Evolutionary conservation across 2,329 filamentous ascomycete genomes (phyloP).

Genomic region (Hypoxylon sp.): DNA sequence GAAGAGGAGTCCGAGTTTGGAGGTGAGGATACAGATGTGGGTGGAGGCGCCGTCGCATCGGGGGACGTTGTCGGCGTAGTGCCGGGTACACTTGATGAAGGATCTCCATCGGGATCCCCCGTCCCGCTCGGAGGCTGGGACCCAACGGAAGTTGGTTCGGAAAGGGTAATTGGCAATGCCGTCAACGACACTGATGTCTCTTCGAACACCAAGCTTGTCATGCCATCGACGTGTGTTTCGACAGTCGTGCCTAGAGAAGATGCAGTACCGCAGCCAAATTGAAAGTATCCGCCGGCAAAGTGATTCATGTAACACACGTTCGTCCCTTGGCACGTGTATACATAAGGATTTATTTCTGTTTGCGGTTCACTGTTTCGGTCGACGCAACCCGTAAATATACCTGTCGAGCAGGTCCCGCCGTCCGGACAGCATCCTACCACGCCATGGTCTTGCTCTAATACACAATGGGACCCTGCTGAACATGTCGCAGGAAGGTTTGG

Average conservation of each 20-base stretch:
- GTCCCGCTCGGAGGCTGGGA: conserved; percentile 47
- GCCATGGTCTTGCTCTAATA: conserved; percentile 62
- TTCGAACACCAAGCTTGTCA: conserved; percentile 55
- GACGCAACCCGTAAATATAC: conserved; percentile 70
- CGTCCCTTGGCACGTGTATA: conserved; percentile 66
- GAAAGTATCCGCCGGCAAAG: conserved; percentile 68
- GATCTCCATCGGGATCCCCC: conserved; percentile 39
- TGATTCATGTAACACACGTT: conserved; percentile 68
- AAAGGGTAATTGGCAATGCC: conserved; percentile 55
- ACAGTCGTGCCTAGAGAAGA: conserved; percentile 65
- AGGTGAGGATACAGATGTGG: conserved; percentile 6
- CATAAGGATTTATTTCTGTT: conserved; percentile 67
- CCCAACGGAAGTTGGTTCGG: conserved; percentile 59
- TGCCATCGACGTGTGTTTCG: conserved; percentile 60
- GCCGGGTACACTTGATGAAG: conserved; percentile 34
- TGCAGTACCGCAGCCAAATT: conserved; percentile 69
- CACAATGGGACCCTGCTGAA: conserved; percentile 69
- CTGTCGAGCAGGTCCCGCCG: conserved; percentile 63
- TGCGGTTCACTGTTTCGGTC: conserved; percentile 65
- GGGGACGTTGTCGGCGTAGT: conserved; percentile 40
- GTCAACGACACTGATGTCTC: conserved; percentile 60
- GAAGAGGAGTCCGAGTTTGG: conserved; percentile 22
- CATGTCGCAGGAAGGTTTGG: conserved; percentile 68
- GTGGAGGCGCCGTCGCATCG: conserved; percentile 31
- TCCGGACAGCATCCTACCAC: conserved; percentile 71